Evolutionary conservation across 139 green algal species (phyloP).

Genomic region (Closterium sp.): DNA sequence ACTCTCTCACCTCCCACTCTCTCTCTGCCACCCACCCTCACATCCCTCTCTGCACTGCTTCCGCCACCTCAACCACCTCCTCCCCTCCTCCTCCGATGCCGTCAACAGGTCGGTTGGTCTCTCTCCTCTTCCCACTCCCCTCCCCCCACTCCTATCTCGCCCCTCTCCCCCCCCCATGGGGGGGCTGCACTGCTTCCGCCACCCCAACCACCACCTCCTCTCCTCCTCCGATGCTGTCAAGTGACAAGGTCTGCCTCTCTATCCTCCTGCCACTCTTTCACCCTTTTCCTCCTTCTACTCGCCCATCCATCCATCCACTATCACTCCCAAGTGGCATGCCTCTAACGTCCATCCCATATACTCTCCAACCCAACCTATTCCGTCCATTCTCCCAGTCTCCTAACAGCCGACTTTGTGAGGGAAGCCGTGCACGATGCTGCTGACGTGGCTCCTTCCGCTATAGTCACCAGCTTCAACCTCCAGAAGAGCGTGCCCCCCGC

Average conservation of each 20-base stretch:
- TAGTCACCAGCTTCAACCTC: neutral
- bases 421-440: neutral
- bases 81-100: slow-evolving; percentile 16
- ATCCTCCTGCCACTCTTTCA: no score
- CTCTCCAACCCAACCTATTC: neutral
- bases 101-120: slow-evolving; percentile 27
- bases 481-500: neutral
- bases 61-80: slow-evolving; percentile 50
- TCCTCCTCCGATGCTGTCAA: slow-evolving; percentile 26
- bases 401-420: neutral
- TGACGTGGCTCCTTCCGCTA: neutral
- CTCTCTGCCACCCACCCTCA: no score
- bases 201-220: slow-evolving; percentile 44
- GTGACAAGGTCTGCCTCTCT: neutral
- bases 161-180: no score
- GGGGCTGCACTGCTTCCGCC: slow-evolving; percentile 60
- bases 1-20: no score
- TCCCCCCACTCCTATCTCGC: no score
- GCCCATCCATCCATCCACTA: no score
- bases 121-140: no score
- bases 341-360: neutral
- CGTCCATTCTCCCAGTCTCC: neutral
- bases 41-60: slow-evolving; percentile 53
- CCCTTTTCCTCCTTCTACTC: no score
- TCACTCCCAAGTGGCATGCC: no score